Evolutionary conservation across 2,329 filamentous ascomycete species (phyloP).

Genomic region (Coleophoma crateriformis): DNA sequence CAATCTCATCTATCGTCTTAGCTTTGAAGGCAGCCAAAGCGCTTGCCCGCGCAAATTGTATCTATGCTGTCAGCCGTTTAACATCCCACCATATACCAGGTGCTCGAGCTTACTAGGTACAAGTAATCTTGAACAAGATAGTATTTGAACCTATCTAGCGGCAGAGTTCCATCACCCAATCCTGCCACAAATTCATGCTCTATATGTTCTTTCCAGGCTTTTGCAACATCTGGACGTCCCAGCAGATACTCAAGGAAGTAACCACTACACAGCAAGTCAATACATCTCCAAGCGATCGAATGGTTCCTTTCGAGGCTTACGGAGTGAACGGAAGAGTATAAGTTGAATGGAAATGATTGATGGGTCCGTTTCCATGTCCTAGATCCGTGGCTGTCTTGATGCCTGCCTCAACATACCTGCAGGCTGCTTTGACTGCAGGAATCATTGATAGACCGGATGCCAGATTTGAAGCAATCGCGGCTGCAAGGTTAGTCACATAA

Average conservation of each 20-base stretch:
- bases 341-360: conserved; percentile 74
- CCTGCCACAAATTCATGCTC: conserved; percentile 78
- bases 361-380: conserved; percentile 64
- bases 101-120: conserved; percentile 59
- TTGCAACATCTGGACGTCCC: conserved; percentile 65
- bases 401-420: conserved; percentile 65
- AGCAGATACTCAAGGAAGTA: conserved; percentile 82
- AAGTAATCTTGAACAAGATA: conserved; percentile 93
- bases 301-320: conserved; percentile 12
- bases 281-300: background rate
- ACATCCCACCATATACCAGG: background rate
- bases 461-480: conserved; percentile 71
- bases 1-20: conserved; percentile 66
- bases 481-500: conserved; percentile 23
- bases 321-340: conserved; percentile 64
- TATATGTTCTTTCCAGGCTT: conserved; percentile 70
- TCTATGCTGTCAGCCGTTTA: conserved; percentile 35
- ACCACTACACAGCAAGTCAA: conserved; percentile 40
- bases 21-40: conserved; percentile 83
- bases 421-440: conserved; percentile 60
- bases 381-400: conserved; percentile 42
- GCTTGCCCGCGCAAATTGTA: conserved; percentile 84
- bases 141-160: conserved; percentile 72
- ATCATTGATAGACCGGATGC: conserved; percentile 51
- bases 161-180: conserved; percentile 70